Percentiles rank a stretch among this genome's conserved stretches.
Conservation (phyloP, 1,284 basidiomycete genomes). For the Sanguinoderma infundibulare region DNA sequence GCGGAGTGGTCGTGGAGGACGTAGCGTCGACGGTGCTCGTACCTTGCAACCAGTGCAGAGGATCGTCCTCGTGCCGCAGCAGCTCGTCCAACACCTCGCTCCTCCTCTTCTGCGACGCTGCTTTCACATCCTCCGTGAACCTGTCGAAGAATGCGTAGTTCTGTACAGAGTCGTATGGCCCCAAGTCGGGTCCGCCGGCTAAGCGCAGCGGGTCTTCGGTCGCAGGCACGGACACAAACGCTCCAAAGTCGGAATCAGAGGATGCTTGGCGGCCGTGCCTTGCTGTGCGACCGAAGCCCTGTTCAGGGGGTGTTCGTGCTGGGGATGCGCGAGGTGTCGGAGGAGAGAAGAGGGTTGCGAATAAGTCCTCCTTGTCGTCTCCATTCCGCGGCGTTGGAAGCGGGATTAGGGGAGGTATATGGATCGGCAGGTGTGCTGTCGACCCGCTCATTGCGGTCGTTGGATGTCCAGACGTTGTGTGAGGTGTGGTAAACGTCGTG, state of each 20-base stretch:
- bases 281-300: conserved; percentile 2
- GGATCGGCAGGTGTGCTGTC: conserved; percentile 14
- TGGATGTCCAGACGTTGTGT: not conserved
- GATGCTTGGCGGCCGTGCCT: conserved; percentile 23
- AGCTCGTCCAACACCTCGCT: conserved; percentile 64
- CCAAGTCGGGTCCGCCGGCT: conserved; percentile 17
- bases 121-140: conserved; percentile 58
- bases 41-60: conserved; percentile 54
- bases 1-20: conserved; percentile 23
- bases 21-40: conserved; percentile 8
- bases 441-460: conserved; percentile 17
- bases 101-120: conserved; percentile 53
- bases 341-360: conserved; percentile 49
- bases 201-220: conserved; percentile 59
- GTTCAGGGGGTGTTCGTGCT: conserved; percentile 17
- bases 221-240: conserved; percentile 67
- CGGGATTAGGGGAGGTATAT: conserved; percentile 17
- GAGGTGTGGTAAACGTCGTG: conserved; percentile 7
- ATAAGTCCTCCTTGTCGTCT: conserved; percentile 43
- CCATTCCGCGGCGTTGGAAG: conserved; percentile 3
- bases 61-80: conserved; percentile 66
- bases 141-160: conserved; percentile 58
- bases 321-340: conserved; percentile 48
- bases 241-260: conserved; percentile 59
- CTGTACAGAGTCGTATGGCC: conserved; percentile 27